phyloP scores from a whole-genome alignment of 2,329 filamentous ascomycete genomes.

The Fusarium papillatum region DNA sequence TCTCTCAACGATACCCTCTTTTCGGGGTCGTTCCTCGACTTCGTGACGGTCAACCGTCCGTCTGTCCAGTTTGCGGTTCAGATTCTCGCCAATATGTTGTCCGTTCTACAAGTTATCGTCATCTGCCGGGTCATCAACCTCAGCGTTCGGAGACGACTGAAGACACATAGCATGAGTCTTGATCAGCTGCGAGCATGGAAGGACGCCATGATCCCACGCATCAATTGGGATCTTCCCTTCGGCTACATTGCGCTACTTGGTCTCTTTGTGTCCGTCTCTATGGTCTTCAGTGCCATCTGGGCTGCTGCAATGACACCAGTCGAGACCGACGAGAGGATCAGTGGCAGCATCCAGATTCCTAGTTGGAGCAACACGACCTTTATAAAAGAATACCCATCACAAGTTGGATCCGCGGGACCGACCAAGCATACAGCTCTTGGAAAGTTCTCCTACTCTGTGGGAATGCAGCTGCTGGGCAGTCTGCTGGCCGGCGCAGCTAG shows the following conservation, averaged over 20 bases:
- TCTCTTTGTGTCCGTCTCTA: conserved; percentile 16
- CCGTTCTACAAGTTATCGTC: background rate
- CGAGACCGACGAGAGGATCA: conserved; percentile 3
- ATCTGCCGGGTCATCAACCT: conserved; percentile 20
- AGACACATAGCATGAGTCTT: conserved; percentile 20
- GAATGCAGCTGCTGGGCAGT: conserved; percentile 35
- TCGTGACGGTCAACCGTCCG: background rate
- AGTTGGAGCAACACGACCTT: conserved; percentile 32
- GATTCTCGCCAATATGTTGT: conserved; percentile 16
- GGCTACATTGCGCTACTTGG: background rate
- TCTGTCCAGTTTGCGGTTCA: conserved; percentile 15
- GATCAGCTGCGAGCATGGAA: conserved; percentile 21
- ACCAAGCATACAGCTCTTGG: conserved; percentile 33
- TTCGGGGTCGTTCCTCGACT: conserved; percentile 7
- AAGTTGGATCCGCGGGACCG: conserved; percentile 28
- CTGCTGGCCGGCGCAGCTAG: conserved; percentile 38
- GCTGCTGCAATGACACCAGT: conserved; percentile 42
- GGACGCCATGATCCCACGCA: conserved; percentile 15
- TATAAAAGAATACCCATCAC: conserved; percentile 42
- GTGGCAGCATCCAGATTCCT: conserved; percentile 37
- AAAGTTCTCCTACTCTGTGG: conserved; percentile 43
- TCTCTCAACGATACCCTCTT: conserved; percentile 8
- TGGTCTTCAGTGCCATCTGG: conserved; percentile 35
- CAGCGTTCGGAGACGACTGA: conserved; percentile 15
- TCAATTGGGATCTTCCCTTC: conserved; percentile 26